Evolutionary conservation across 768 basidiomycete species (phyloP).

Genomic region (Kwoniella dendrophila): DNA sequence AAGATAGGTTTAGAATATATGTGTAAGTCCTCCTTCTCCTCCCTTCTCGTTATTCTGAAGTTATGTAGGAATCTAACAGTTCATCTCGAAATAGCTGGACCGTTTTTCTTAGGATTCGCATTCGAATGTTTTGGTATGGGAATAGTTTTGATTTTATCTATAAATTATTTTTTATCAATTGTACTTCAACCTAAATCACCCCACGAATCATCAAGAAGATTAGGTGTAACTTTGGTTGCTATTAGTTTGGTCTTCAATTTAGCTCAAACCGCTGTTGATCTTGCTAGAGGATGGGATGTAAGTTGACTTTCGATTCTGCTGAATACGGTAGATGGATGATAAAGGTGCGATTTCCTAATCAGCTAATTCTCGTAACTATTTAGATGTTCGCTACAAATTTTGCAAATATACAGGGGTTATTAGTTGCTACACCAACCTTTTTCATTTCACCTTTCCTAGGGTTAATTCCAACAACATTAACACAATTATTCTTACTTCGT

Average conservation of each 20-base stretch:
- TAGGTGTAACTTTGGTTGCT: constrained; percentile 28
- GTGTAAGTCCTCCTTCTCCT: background rate
- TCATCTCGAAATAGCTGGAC: constrained; percentile 26
- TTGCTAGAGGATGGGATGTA: constrained; percentile 35
- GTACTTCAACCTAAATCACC: constrained; percentile 12
- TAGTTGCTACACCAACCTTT: constrained; percentile 25
- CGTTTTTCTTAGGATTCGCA: constrained; percentile 42
- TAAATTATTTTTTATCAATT: constrained; percentile 30
- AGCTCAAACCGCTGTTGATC: constrained; percentile 30
- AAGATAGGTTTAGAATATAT: background rate
- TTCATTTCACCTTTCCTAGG: constrained; percentile 44
- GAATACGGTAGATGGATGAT: no score
- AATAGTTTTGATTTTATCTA: constrained; percentile 34
- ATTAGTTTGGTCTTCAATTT: constrained; percentile 24
- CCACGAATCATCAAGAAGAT: constrained; percentile 13
- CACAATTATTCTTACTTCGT: constrained; percentile 40
- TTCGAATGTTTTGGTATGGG: constrained; percentile 42
- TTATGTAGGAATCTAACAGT: background rate
- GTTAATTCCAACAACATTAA: constrained; percentile 32
- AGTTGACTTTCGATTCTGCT: no score
- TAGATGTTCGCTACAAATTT: constrained; percentile 42
- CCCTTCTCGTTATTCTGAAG: background rate
- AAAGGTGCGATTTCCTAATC: no score
- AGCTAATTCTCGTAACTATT: background rate
- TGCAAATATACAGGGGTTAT: constrained; percentile 20